A percentile compares a stretch with the other conserved stretches of the same genome.
Evolutionary conservation across 306 rosid species (phyloP).

Genomic region (Pyrus betulifolia): DNA sequence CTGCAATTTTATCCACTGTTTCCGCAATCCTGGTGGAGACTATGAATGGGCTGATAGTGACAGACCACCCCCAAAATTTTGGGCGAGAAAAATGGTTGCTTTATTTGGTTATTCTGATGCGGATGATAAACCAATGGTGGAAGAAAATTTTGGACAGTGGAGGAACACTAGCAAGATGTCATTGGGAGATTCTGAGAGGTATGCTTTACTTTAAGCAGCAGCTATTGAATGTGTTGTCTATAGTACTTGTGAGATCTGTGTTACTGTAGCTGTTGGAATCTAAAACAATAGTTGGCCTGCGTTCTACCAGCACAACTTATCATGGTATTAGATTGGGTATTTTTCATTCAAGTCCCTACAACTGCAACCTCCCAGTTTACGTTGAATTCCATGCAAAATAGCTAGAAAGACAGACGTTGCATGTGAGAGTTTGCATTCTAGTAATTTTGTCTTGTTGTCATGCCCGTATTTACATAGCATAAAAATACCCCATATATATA

Average conservation of each 20-base stretch:
- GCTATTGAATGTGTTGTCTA: not conserved
- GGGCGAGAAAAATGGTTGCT: constrained; percentile 67
- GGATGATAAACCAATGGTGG: constrained; percentile 28
- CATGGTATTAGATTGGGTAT: not conserved
- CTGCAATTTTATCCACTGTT: constrained; percentile 94
- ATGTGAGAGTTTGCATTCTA: not conserved
- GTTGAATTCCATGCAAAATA: not conserved
- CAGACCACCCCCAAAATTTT: constrained; percentile 75
- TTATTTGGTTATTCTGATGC: constrained; percentile 67
- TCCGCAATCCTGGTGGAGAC: constrained; percentile 89
- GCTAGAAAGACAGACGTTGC: not conserved
- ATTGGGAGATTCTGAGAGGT: constrained; percentile 50
- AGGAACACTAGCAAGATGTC: constrained; percentile 29
- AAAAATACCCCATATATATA: not conserved
- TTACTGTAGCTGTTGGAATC: not conserved
- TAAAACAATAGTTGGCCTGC: not conserved
- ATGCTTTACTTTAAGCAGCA: constrained; percentile 1
- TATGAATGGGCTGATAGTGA: constrained; percentile 96
- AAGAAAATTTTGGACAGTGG: constrained; percentile 16
- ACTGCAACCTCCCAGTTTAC: not conserved
- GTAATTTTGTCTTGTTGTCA: not conserved
- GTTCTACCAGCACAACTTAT: not conserved
- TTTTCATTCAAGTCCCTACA: not conserved
- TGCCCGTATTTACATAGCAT: not conserved
- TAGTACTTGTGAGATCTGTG: not conserved